These are phyloP conservation scores for Hippophae tibetana DNA, from an alignment of 306 rosid species.

Conservation along the genomic window DNA sequence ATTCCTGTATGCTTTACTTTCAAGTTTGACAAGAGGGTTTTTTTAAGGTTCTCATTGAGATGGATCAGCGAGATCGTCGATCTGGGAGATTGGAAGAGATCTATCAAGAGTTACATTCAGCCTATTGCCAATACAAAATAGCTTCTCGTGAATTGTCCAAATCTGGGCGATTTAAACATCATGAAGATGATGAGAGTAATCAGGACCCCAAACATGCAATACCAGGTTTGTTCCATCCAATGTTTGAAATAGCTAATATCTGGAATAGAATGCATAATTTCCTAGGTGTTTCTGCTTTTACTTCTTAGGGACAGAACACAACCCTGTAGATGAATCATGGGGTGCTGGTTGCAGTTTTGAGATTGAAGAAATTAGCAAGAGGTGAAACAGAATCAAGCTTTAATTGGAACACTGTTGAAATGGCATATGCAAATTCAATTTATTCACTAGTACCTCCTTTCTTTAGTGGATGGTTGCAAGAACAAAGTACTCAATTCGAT, in stretches of 20 bases:
- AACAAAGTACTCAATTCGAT: no score
- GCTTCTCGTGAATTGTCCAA: constrained; percentile 11
- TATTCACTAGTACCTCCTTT: neutral
- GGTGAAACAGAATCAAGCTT: neutral
- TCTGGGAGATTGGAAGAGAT: constrained; percentile 48
- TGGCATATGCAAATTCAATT: neutral
- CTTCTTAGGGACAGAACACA: constrained; percentile 29
- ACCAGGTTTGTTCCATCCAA: constrained; percentile 52
- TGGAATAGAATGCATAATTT: constrained; percentile 16
- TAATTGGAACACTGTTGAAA: neutral
- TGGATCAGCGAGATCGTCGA: constrained; percentile 69
- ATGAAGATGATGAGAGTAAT: constrained; percentile 5
- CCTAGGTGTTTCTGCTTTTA: constrained; percentile 21
- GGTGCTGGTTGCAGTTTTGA: constrained; percentile 17
- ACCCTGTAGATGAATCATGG: constrained; percentile 22
- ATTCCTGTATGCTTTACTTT: neutral
- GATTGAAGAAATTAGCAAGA: constrained; percentile 9
- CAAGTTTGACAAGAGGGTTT: constrained; percentile 10
- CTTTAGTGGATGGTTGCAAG: neutral
- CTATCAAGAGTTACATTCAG: constrained; percentile 41
- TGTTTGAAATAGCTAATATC: constrained; percentile 18
- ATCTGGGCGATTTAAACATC: constrained; percentile 26
- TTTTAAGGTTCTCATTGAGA: constrained; percentile 59
- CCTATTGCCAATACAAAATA: constrained; percentile 46
- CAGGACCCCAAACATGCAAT: constrained; percentile 18